Base-by-base conservation (phyloP, 2,329 filamentous ascomycete genomes). In the Dothistroma pini region DNA sequence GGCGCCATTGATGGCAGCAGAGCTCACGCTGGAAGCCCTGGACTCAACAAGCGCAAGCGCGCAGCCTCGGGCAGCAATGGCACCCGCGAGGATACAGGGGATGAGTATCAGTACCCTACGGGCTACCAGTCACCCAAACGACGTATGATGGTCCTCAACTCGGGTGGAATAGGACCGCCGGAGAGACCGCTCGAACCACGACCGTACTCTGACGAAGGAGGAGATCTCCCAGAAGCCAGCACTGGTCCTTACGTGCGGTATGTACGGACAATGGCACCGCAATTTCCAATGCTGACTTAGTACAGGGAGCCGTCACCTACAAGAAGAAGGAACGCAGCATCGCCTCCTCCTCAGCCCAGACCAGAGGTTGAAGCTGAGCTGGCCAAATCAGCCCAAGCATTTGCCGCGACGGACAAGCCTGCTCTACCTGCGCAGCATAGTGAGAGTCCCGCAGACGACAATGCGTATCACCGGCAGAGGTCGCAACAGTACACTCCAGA, bases 371-470 rank as follows among this genome's bases (percentile, higher is more conserved):
- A 63, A 47, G 65, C 80, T 56, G 80, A 80, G 54, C 69, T 84
- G 44, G 80, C 77, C 16, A 81, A 84, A 66, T 80, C 78, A 22
- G 51, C 51, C 12, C 51, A 53, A 35, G 51, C 51, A 11, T 53
- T 53, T 19, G 51, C 51, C 11, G 51, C 51, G 4, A 53, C 51
- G 16, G 61, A 52, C 50, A 53, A 54, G 21, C 56, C 63, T 10
- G 25, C 51, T 19, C 22, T 21, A 21, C 34, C 56, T 11, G 50
- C 44, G 12, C 38, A 19, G 14, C 55, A 57, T 53, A 66, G 69
- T 68, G 53, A 69, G 69, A 77, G 61, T 68, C 73, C 65, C 22
- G 70, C 70, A 16, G 69, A 69, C 34, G 75, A 73, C 55, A 70
- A 44, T 44, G 14, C 55, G 47, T 68, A 74, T 65, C 73, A 76